Evolutionary conservation across 441 rosid genomes (phyloP).

Genomic region (Francoa sonchifolia): DNA sequence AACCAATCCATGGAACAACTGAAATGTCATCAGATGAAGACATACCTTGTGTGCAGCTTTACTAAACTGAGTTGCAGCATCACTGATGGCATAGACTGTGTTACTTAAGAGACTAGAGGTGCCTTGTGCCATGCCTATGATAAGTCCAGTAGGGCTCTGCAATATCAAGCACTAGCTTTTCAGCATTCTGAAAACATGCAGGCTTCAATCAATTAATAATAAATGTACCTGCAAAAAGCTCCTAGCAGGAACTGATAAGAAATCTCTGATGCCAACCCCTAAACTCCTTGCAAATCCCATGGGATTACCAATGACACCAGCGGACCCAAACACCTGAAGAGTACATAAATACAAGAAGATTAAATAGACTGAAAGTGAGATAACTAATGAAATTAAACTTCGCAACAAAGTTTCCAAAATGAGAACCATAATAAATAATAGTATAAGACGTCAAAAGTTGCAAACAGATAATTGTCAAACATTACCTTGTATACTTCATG

Average conservation of each 20-base stretch:
- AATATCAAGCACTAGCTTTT: slow-evolving; percentile 16
- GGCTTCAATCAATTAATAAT: slow-evolving; percentile 3
- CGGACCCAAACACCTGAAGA: slow-evolving; percentile 87
- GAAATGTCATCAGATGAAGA: slow-evolving; percentile 10
- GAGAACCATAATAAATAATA: neutral
- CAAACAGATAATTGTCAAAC: slow-evolving; percentile 3
- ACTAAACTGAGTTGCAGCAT: slow-evolving; percentile 95
- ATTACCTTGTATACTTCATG: slow-evolving; percentile 96
- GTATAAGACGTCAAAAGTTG: neutral
- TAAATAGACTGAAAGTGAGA: neutral
- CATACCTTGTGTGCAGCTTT: slow-evolving; percentile 97
- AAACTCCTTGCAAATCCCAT: slow-evolving; percentile 97
- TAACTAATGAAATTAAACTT: too few relatives aligned
- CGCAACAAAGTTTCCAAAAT: neutral
- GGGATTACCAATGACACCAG: slow-evolving; percentile 98
- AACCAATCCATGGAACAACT: slow-evolving; percentile 5
- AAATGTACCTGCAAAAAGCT: slow-evolving; percentile 57
- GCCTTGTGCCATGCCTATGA: slow-evolving; percentile 90
- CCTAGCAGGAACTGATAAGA: slow-evolving; percentile 79
- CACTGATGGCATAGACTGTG: slow-evolving; percentile 89
- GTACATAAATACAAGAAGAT: slow-evolving; percentile 4
- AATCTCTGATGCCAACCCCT: slow-evolving; percentile 83
- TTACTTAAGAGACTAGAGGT: slow-evolving; percentile 85
- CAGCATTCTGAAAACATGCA: slow-evolving; percentile 8
- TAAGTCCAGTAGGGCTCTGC: slow-evolving; percentile 87